Evolutionary conservation across 441 rosid species (phyloP), one percentile per base, ranked within the genome.

Genomic region (Lepidium campestre): DNA sequence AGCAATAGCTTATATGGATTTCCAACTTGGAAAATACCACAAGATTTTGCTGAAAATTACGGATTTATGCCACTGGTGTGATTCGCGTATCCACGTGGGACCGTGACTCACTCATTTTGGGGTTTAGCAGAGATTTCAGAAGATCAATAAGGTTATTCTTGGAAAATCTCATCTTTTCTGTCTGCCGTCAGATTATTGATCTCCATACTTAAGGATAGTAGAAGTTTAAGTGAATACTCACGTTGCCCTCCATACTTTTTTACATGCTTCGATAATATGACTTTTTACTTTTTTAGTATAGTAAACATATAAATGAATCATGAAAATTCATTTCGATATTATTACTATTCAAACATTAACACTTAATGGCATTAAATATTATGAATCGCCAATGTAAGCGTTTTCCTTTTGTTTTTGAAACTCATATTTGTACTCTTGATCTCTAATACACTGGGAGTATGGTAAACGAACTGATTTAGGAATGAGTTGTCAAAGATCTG

Each of bases 71-170:
- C 76, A 73, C 76, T 73, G 56, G 50, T 52, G 57, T 50, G 67
- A 22, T 72, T 64, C 27, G 47, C 40, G 65, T 64, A 65, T 66
- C 72, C 76, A 66, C 72, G 67, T 72, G 76, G 67, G 76, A 20
- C 57, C 67, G 29, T 72, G 72, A 72, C 72, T 65, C 76, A 59
- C 57, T 72, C 72, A 29, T 65, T 72, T 72, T 72, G 67, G 67
- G 50, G 20, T 59, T 59, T 66, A 9, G 56, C 56, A 0, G 8
- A 20, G 14, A 39, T 54, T 39, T 18, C 57, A 27, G 2, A 14
- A 34, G 60, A 50, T 9, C 5, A 5, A 2, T 6, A 7, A 53
- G 70, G 45, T 37, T 55, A 46, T 31, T 48, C 47, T 11, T 19
- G 69, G 57, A 14, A 50, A n/a, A 2, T 55, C 35, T n/a, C 10